Conservation (phyloP, 2,329 filamentous ascomycete genomes). For the Zymoseptoria crescenta region DNA sequence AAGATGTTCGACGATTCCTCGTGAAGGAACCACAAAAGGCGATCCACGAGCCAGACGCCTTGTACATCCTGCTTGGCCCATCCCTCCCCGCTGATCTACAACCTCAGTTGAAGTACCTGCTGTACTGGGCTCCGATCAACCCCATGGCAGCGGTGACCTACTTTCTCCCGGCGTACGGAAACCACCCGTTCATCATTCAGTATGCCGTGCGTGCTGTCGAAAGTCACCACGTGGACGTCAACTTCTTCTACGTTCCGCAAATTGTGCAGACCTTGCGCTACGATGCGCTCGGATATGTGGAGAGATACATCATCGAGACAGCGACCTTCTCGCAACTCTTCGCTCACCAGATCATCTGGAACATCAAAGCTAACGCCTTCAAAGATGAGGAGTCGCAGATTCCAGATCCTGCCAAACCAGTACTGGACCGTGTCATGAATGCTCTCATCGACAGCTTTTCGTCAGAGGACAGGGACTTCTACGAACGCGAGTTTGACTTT, state of each 20-base stretch:
- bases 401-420: conserved; percentile 89
- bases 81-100: conserved; percentile 70
- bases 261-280: conserved; percentile 94
- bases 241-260: conserved; percentile 98
- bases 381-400: conserved; percentile 91
- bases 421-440: conserved; percentile 79
- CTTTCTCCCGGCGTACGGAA: conserved; percentile 82
- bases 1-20: conserved; percentile 71
- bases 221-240: conserved; percentile 89
- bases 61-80: conserved; percentile 73
- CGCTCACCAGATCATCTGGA: conserved; percentile 99
- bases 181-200: conserved; percentile 88
- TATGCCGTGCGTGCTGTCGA: conserved; percentile 95
- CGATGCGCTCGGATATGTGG: conserved; percentile 86
- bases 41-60: conserved; percentile 69
- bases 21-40: conserved; percentile 79
- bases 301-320: conserved; percentile 93
- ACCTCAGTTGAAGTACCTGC: conserved; percentile 81
- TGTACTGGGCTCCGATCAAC: conserved; percentile 90
- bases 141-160: conserved; percentile 89
- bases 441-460: conserved; percentile 79
- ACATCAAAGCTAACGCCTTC: conserved; percentile 98
- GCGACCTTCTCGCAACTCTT: conserved; percentile 97
- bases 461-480: conserved; percentile 70
- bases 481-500: conserved; percentile 92